Conservation (phyloP, 75 land plant species). For the Pinus albicaulis region DNA sequence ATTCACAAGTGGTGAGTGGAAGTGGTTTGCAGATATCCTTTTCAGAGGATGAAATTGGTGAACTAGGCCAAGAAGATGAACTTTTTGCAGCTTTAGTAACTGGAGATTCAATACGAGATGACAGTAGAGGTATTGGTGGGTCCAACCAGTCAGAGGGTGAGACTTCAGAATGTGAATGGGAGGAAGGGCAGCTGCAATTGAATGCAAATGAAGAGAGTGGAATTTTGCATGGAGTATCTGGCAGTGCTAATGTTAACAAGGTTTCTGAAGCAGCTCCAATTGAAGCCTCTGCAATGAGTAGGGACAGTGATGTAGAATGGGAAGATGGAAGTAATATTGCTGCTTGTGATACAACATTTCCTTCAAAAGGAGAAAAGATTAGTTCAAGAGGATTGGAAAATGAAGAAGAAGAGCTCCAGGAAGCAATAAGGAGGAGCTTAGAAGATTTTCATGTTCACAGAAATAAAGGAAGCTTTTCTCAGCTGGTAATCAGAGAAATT, state of each 20-base stretch:
- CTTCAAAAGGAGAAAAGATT: conserved; percentile 2
- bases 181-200: conserved; percentile 37
- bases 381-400: conserved; percentile 27
- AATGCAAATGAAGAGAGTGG: conserved; percentile 4
- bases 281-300: conserved; percentile 18
- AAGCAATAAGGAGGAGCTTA: conserved; percentile 91
- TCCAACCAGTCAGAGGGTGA: conserved; percentile 4
- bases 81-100: conserved; percentile 55
- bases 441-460: conserved; percentile 27
- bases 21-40: conserved; percentile 47
- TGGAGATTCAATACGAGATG: conserved; percentile 16
- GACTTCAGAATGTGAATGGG: conserved; percentile 57
- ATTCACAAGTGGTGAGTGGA: background rate
- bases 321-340: conserved; percentile 46
- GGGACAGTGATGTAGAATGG: conserved; percentile 48
- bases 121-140: background rate
- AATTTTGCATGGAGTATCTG: background rate
- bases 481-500: conserved; percentile 1
- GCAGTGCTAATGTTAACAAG: background rate
- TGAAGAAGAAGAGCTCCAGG: conserved; percentile 83
- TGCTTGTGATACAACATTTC: conserved; percentile 1
- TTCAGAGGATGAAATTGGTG: conserved; percentile 22
- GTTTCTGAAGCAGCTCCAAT: conserved; percentile 1
- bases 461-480: background rate
- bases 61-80: conserved; percentile 44